A percentile compares a stretch with the other conserved stretches of the same genome.
Conservation (phyloP, 2,329 filamentous ascomycete genomes). For the Alternaria sp. region DNA sequence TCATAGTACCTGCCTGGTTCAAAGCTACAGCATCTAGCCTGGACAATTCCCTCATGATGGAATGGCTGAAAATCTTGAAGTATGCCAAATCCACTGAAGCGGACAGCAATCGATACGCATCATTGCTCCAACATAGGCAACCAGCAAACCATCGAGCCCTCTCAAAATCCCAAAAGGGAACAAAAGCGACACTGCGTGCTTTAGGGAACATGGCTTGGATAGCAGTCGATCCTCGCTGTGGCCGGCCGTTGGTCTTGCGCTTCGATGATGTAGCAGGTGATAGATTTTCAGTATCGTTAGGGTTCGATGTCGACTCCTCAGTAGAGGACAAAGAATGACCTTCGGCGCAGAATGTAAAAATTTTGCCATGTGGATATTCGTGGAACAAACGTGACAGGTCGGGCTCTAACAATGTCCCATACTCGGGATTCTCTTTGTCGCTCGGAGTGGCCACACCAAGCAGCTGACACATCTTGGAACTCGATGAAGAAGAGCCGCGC, state of each 20-base stretch:
- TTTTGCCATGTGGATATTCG: conserved; percentile 36
- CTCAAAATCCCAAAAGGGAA: conserved; percentile 53
- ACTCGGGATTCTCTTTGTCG: conserved; percentile 10
- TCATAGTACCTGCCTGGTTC: conserved; percentile 27
- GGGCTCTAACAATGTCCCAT: conserved; percentile 28
- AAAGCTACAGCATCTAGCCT: conserved; percentile 60
- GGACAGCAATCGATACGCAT: conserved; percentile 39
- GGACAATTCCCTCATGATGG: conserved; percentile 66
- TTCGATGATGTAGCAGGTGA: background rate
- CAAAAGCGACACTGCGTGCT: conserved; percentile 48
- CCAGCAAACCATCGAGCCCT: conserved; percentile 50
- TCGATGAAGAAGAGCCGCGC: conserved; percentile 6
- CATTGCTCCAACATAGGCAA: conserved; percentile 48
- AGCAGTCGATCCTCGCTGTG: conserved; percentile 53
- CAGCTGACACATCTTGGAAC: conserved; percentile 33
- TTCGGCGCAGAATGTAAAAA: conserved; percentile 34
- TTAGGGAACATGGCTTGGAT: conserved; percentile 61
- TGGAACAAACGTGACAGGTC: conserved; percentile 34
- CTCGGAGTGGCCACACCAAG: conserved; percentile 31
- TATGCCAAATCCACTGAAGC: conserved; percentile 43
- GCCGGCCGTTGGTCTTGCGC: conserved; percentile 6
- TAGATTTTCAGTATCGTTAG: conserved; percentile 5
- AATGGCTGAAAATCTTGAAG: conserved; percentile 54
- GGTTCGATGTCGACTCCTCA: conserved; percentile 22
- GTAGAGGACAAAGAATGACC: conserved; percentile 32